phyloP scores from a whole-genome alignment of 2,329 filamentous ascomycete genomes.

The Epichloe hybrida region DNA sequence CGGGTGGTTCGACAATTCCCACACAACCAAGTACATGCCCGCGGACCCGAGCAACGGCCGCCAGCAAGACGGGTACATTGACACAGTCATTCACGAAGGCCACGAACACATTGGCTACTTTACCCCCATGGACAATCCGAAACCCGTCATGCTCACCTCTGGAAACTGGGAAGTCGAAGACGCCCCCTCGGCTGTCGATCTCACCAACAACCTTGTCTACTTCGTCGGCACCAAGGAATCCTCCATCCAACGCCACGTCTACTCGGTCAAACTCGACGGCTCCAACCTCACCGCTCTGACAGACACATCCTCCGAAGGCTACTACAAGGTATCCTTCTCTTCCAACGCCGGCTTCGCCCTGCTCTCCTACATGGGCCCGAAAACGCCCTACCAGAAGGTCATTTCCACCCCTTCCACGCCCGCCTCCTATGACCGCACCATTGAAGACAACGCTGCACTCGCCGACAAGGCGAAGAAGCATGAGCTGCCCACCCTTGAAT shows the following conservation, averaged over 20 bases:
- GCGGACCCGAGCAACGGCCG: conserved; percentile 66
- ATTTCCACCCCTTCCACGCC: conserved; percentile 64
- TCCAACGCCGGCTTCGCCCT: conserved; percentile 67
- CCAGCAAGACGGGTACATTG: conserved; percentile 77
- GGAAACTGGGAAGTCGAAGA: conserved; percentile 87
- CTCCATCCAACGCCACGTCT: conserved; percentile 81
- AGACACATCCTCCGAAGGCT: conserved; percentile 58
- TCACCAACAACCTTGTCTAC: conserved; percentile 79
- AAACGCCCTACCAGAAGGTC: conserved; percentile 82
- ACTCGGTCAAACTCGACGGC: conserved; percentile 76
- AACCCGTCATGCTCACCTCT: conserved; percentile 75
- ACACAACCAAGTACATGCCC: conserved; percentile 74
- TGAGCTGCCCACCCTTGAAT: conserved; percentile 71
- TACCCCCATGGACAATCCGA: conserved; percentile 65
- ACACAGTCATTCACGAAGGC: conserved; percentile 74
- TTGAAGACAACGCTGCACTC: conserved; percentile 68
- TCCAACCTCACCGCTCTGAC: conserved; percentile 60
- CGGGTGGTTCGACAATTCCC: conserved; percentile 92
- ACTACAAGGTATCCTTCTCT: conserved; percentile 77
- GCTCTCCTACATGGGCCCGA: conserved; percentile 72
- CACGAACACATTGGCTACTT: conserved; percentile 93
- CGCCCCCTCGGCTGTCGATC: conserved; percentile 71
- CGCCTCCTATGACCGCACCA: conserved; percentile 48
- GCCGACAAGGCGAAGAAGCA: conserved; percentile 57
- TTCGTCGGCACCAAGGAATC: conserved; percentile 79